Percentiles rank a stretch among this genome's conserved stretches.
Conservation (phyloP, 768 basidiomycete genomes). For the Russula earlei region DNA sequence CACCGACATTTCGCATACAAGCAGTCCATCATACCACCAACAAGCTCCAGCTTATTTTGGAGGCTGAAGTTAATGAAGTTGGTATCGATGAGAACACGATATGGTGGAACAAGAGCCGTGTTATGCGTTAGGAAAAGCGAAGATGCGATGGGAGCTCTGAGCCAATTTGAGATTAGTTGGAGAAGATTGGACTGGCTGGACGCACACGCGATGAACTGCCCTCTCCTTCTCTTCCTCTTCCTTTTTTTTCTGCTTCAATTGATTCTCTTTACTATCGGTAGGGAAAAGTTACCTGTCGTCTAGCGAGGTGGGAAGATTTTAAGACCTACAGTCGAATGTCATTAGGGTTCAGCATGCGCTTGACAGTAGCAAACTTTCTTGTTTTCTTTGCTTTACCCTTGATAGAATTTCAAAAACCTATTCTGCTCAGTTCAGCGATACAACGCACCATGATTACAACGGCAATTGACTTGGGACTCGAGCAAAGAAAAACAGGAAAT, state of each 20-base stretch:
- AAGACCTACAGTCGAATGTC: constrained; percentile 77
- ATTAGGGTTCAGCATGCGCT: constrained; percentile 88
- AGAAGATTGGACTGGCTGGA: constrained; percentile 14
- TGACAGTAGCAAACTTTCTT: constrained; percentile 88
- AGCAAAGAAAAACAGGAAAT: neutral
- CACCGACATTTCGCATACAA: constrained; percentile 89
- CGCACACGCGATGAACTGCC: constrained; percentile 71
- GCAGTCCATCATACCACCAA: constrained; percentile 99
- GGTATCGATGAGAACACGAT: constrained; percentile 95
- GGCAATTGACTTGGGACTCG: too few species aligned
- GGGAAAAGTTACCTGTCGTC: neutral
- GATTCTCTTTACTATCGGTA: constrained; percentile 74
- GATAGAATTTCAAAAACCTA: neutral
- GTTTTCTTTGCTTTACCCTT: constrained; percentile 91
- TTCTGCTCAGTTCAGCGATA: neutral
- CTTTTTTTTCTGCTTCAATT: constrained; percentile 81
- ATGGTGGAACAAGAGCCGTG: constrained; percentile 90
- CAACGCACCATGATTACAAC: constrained; percentile 6
- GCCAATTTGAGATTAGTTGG: constrained; percentile 1
- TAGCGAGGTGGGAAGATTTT: neutral
- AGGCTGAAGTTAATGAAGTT: constrained; percentile 99
- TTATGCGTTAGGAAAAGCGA: constrained; percentile 94
- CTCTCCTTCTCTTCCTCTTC: constrained; percentile 74
- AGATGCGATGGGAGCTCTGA: constrained; percentile 77
- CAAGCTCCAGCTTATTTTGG: constrained; percentile 93